A percentile compares a stretch with the other conserved stretches of the same genome.
Evolutionary conservation across 495 filamentous ascomycete species (phyloP).

Genomic region (Neurospora sublineolata): DNA sequence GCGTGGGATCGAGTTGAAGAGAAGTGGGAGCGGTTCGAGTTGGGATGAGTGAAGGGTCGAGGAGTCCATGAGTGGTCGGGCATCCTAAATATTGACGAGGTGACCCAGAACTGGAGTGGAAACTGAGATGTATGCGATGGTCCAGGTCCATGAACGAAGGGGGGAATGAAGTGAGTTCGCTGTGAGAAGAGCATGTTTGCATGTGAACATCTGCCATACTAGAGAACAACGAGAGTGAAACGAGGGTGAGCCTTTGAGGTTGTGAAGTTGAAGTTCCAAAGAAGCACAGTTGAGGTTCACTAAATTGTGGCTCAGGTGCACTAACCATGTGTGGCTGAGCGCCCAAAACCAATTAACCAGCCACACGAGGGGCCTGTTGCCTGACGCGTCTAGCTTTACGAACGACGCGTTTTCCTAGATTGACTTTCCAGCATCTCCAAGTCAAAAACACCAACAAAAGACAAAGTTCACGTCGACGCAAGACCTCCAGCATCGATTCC

Average conservation of each 20-base stretch:
- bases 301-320: not conserved
- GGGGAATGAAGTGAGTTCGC: not conserved
- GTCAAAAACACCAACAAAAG: not conserved
- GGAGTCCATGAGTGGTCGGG: not conserved
- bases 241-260: not conserved
- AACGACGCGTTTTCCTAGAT: not conserved
- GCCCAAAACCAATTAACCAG: not conserved
- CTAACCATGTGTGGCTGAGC: not conserved
- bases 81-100: not conserved
- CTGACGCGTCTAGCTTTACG: not conserved
- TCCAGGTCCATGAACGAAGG: not conserved
- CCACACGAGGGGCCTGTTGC: not conserved
- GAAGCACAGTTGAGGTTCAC: not conserved
- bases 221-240: not conserved
- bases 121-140: not conserved
- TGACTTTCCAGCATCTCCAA: not conserved
- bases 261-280: not conserved
- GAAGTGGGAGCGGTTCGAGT: not conserved
- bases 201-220: not conserved
- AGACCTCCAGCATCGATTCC: not conserved
- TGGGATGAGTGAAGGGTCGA: not conserved
- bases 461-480: not conserved
- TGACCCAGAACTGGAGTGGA: not conserved
- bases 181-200: not conserved
- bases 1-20: not conserved